Evolutionary conservation across 1,284 basidiomycete genomes (phyloP).

Genomic region (Moesziomyces antarcticus): DNA sequence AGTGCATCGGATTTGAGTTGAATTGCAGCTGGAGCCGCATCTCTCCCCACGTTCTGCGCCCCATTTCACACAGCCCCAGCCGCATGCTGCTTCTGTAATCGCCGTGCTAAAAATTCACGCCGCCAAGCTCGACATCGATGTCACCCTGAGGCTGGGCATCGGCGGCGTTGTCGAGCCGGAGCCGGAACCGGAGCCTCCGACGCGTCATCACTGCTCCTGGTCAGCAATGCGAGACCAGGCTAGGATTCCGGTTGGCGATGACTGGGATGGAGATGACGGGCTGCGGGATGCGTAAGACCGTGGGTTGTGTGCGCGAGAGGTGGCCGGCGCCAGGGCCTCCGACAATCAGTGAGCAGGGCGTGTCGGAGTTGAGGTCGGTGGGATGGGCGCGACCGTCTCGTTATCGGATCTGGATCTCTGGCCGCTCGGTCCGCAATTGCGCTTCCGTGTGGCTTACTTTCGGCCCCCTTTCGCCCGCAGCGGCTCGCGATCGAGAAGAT

Average conservation of each 20-base stretch:
- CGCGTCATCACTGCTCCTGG: too few species aligned
- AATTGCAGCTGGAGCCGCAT: neutral
- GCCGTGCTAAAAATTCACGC: neutral
- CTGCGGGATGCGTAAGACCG: too few species aligned
- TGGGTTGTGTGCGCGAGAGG: too few species aligned
- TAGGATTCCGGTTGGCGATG: too few species aligned
- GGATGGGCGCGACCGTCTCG: neutral
- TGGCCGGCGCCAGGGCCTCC: too few species aligned
- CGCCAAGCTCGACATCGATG: neutral
- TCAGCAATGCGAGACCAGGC: too few species aligned
- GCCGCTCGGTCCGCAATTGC: constrained; percentile 2
- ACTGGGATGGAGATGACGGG: too few species aligned
- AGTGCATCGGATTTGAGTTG: constrained; percentile 2
- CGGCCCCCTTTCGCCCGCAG: neutral
- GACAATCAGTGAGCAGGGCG: neutral
- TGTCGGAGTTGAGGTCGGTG: neutral
- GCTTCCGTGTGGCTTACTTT: neutral
- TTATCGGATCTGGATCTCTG: constrained; percentile 30
- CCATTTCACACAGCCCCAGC: neutral
- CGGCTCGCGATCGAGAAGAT: neutral
- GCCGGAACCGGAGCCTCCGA: neutral
- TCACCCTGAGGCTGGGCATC: neutral
- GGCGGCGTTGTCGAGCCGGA: neutral
- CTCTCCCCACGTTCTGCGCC: neutral
- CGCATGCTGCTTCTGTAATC: neutral